Conservation (phyloP, 352 stramenopile species). For the Aphanomyces astaci region DNA sequence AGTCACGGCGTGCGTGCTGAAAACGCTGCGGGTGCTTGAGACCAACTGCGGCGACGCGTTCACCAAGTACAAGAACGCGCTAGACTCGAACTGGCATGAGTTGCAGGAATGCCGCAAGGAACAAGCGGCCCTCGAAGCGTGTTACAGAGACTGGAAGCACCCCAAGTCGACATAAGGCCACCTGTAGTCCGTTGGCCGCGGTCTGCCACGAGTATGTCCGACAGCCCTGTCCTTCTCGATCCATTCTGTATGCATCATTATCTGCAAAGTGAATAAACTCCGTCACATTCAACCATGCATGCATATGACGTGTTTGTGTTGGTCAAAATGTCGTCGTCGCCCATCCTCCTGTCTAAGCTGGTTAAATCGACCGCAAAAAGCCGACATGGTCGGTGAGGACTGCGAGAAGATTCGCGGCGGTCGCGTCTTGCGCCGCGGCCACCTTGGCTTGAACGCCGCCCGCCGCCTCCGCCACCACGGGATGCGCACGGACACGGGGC, state of each 20-base stretch:
- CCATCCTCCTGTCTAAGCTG: too few relatives aligned
- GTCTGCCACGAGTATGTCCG: background rate
- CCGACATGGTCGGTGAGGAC: constrained; percentile 2
- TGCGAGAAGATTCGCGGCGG: background rate
- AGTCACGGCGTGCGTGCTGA: constrained; percentile 79
- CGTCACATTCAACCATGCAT: background rate
- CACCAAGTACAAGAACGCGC: constrained; percentile 77
- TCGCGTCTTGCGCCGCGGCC: background rate
- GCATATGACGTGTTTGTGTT: too few relatives aligned
- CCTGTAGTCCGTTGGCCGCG: background rate
- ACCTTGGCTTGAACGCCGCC: constrained; percentile 12
- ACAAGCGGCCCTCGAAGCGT: constrained; percentile 74
- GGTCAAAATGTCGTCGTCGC: too few relatives aligned
- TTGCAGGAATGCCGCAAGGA: constrained; percentile 80
- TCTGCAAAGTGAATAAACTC: background rate
- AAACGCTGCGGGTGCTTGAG: constrained; percentile 75
- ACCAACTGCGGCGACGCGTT: constrained; percentile 80
- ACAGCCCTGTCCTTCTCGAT: background rate
- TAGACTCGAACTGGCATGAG: constrained; percentile 86
- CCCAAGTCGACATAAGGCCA: background rate
- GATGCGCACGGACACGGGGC: background rate
- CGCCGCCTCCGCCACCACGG: background rate
- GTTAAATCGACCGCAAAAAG: constrained; percentile 17
- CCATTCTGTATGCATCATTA: background rate
- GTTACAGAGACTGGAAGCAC: constrained; percentile 74